A percentile compares a stretch with the other conserved stretches of the same genome.
phyloP scores from a whole-genome alignment of 805 yeast species.

The Kodamaea restingae region DNA sequence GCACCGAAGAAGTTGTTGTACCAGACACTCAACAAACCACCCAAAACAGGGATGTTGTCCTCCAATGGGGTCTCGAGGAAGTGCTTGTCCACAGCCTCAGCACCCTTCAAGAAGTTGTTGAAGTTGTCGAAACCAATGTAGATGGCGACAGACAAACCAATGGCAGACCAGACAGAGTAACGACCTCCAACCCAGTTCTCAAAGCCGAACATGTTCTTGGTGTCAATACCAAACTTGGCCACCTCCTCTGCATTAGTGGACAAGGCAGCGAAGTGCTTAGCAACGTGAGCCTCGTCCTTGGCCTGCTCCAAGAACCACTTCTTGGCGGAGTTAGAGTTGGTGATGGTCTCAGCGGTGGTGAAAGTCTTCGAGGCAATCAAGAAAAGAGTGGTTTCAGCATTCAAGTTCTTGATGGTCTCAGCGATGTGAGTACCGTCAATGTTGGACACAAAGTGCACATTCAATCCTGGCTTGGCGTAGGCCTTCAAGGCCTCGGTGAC shows the following conservation, averaged over 20 bases:
- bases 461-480: slow-evolving; percentile 69
- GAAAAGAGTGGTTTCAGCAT: slow-evolving; percentile 91
- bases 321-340: slow-evolving; percentile 95
- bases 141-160: slow-evolving; percentile 91
- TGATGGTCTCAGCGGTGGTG: slow-evolving; percentile 97
- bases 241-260: slow-evolving; percentile 93
- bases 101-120: slow-evolving; percentile 90
- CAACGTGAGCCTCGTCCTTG: slow-evolving; percentile 66
- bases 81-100: slow-evolving; percentile 94
- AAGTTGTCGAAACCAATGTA: slow-evolving; percentile 96
- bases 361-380: slow-evolving; percentile 95
- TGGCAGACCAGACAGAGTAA: slow-evolving; percentile 99
- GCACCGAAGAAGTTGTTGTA: slow-evolving; percentile 98
- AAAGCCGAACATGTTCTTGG: slow-evolving; percentile 97
- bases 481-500: slow-evolving; percentile 97
- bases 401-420: slow-evolving; percentile 72
- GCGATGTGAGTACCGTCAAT: slow-evolving; percentile 98
- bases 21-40: slow-evolving; percentile 95
- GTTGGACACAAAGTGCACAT: slow-evolving; percentile 93
- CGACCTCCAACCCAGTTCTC: slow-evolving; percentile 99
- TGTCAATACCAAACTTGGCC: slow-evolving; percentile 92
- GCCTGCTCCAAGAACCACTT: slow-evolving; percentile 82
- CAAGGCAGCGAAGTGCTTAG: slow-evolving; percentile 96
- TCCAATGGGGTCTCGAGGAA: slow-evolving; percentile 80
- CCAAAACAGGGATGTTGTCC: slow-evolving; percentile 87